Evolutionary conservation across 2,329 filamentous ascomycete genomes (phyloP), one percentile per base, ranked within the genome.

Genomic region (Trichoderma brevicompactum): DNA sequence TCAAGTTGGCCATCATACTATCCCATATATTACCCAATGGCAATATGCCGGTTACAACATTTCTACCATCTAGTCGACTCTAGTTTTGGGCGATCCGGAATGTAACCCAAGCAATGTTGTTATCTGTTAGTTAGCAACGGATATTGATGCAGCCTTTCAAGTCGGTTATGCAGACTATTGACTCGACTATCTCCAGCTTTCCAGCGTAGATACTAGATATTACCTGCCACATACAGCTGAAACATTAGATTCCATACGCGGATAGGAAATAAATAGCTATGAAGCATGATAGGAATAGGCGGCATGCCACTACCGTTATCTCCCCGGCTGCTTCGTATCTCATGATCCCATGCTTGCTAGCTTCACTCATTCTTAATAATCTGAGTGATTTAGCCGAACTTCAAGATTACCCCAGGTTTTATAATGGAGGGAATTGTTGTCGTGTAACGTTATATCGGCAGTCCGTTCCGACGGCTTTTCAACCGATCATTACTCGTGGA

Each of bases 371-470:
- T 8, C 7, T 44, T 28, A 28, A 50, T 50, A 41, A 7, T 17
- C 28, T 19, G n/a, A 12, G 4, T 36, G 59, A 19, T 44, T 61
- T 62, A 62, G 59, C 48, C 59, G 48, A 62, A 53, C 23, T 7
- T 55, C n/a, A 17, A 6, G 32, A 38, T 28, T 63, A 54, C 40
- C 48, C 49, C 38, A 9, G 19, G 36, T 19, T 17, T 54, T 13
- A 19, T 38, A 8, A 15, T 1, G 17, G 2, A 23, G 12, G 17
- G 40, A 64, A 48, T 15, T 34, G 36, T 32, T 36, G 46, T 54
- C 40, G 61, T 64, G 61, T 55, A 64, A 64, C 61, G 61, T 64
- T 55, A 40, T 54, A 64, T 55, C 41, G 19, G 19, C 40, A 40
- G 15, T 19, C 34, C 17, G 43, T 48, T 34, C 61, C 50, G 61